Evolutionary conservation across 164 flowering plant species (phyloP).

Genomic region (Cinnamomum micranthum): DNA sequence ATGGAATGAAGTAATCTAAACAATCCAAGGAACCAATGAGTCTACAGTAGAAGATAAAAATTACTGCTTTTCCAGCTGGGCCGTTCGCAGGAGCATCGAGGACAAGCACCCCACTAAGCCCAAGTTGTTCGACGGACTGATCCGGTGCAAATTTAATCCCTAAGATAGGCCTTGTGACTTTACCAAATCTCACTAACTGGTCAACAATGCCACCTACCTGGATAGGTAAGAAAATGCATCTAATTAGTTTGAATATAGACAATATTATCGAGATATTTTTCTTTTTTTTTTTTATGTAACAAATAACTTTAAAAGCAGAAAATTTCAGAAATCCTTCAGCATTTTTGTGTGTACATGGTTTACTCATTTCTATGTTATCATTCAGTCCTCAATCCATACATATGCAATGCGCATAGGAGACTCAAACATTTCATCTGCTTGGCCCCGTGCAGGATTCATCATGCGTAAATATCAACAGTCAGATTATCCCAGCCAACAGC

Average conservation of each 20-base stretch:
- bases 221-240: not conserved
- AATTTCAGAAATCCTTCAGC: not conserved
- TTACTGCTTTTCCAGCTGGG: conserved; percentile 98
- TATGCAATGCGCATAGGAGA: too few species aligned
- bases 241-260: too few species aligned
- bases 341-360: not conserved
- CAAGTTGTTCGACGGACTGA: conserved; percentile 95
- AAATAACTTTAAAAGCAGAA: not conserved
- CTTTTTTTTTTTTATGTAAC: too few species aligned
- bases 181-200: conserved; percentile 83
- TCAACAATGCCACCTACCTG: conserved; percentile 94
- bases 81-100: conserved; percentile 91
- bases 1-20: too few species aligned
- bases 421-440: too few species aligned
- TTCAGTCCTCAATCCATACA: not conserved
- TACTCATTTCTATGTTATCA: not conserved
- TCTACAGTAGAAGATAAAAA: not conserved
- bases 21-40: too few species aligned
- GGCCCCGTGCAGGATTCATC: too few species aligned
- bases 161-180: conserved; percentile 88
- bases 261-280: too few species aligned
- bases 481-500: too few species aligned
- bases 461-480: too few species aligned
- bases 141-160: conserved; percentile 99
- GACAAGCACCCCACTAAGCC: conserved; percentile 93